A percentile compares a stretch with the other conserved stretches of the same genome.
Evolutionary conservation across 148 eudicot genomes (phyloP).

Genomic region (Chenopodium berlandieri): DNA sequence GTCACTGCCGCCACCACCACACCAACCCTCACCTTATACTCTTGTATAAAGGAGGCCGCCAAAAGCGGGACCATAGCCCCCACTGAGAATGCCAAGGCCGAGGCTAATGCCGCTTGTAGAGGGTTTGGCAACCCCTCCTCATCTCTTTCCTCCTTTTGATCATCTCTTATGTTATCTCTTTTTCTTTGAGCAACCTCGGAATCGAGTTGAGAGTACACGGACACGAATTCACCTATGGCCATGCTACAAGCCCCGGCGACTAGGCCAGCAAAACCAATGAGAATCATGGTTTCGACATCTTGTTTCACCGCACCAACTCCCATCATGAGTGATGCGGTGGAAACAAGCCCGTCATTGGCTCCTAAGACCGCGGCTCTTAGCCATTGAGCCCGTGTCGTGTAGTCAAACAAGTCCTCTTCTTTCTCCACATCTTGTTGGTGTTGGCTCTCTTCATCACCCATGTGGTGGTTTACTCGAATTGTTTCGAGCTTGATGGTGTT

Average conservation of each 20-base stretch:
- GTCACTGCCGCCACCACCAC: slow-evolving; percentile 43
- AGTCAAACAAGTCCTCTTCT: slow-evolving; percentile 28
- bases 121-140: slow-evolving; percentile 39
- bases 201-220: slow-evolving; percentile 42
- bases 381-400: slow-evolving; percentile 45
- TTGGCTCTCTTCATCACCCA: slow-evolving; percentile 10
- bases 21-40: slow-evolving; percentile 36
- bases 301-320: slow-evolving; percentile 42
- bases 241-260: slow-evolving; percentile 50
- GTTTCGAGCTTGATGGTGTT: not conserved
- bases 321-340: slow-evolving; percentile 47
- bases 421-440: slow-evolving; percentile 4
- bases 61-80: slow-evolving; percentile 44
- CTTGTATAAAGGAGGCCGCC: slow-evolving; percentile 36
- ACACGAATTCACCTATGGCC: slow-evolving; percentile 50
- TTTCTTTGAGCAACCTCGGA: slow-evolving; percentile 38
- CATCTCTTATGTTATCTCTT: slow-evolving; percentile 1
- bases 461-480: not conserved
- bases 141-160: not conserved
- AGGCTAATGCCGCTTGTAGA: slow-evolving; percentile 38
- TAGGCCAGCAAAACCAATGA: slow-evolving; percentile 42
- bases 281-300: slow-evolving; percentile 37
- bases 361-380: slow-evolving; percentile 45
- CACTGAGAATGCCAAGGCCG: slow-evolving; percentile 37
- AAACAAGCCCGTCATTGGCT: slow-evolving; percentile 45